phyloP scores from a whole-genome alignment of 1,284 basidiomycete species.

The Chiua sp. region DNA sequence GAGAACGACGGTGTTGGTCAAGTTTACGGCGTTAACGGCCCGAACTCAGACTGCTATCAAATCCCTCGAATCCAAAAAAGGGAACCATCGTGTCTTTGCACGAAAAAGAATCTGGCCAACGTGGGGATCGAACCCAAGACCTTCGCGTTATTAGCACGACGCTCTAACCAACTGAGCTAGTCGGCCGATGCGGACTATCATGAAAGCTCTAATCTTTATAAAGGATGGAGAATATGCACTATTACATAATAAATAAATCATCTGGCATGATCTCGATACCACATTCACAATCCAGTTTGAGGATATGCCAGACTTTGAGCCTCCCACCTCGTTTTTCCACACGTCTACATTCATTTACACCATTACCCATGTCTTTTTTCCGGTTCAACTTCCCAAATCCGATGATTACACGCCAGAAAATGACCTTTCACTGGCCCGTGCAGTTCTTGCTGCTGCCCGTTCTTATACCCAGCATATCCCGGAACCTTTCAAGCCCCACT shows the following conservation, averaged over 20 bases:
- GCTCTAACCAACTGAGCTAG: constrained; percentile 36
- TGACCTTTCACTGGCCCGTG: not conserved
- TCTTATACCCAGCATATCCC: constrained; percentile 1
- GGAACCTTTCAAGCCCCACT: not conserved
- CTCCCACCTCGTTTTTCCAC: too few species aligned
- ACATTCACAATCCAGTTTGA: too few species aligned
- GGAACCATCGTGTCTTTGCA: constrained; percentile 1
- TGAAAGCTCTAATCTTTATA: too few species aligned
- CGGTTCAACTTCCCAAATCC: constrained; percentile 7
- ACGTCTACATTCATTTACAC: not conserved
- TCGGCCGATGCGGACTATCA: constrained; percentile 12
- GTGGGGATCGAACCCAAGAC: constrained; percentile 41
- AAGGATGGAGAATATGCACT: too few species aligned
- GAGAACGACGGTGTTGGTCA: not conserved
- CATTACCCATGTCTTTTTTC: constrained; percentile 17
- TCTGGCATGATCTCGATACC: too few species aligned
- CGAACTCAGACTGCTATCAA: constrained; percentile 25
- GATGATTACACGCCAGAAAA: constrained; percentile 5
- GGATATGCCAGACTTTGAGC: too few species aligned
- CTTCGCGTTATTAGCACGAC: constrained; percentile 39
- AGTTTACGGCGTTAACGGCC: constrained; percentile 16
- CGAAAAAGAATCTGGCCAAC: constrained; percentile 29
- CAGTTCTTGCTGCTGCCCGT: constrained; percentile 1
- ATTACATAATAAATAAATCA: too few species aligned
- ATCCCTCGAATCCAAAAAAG: constrained; percentile 24